Percentiles rank a stretch among this genome's conserved stretches.
Conservation (phyloP, 2,329 filamentous ascomycete species). For the Aspergillus oerlinghausenensis region DNA sequence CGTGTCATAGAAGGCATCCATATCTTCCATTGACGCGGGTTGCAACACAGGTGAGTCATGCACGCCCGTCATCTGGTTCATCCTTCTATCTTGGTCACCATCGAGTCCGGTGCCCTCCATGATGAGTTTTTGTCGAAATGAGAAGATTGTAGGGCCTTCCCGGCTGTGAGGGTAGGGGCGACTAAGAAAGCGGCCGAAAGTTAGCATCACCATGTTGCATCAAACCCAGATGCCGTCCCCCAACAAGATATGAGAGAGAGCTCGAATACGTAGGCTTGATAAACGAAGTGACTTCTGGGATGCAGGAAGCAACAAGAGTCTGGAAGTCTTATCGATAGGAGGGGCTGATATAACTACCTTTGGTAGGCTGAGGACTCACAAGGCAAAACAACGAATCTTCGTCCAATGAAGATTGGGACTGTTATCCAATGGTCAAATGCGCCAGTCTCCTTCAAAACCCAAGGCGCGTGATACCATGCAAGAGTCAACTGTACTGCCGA, state of each 20-base stretch:
- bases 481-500: conserved; percentile 1
- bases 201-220: conserved; percentile 35
- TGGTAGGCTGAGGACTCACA: not conserved
- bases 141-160: conserved; percentile 34
- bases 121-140: conserved; percentile 34
- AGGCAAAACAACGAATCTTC: not conserved
- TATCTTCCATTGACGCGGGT: conserved; percentile 19
- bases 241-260: not conserved
- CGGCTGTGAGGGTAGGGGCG: conserved; percentile 30
- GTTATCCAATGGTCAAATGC: conserved; percentile 5
- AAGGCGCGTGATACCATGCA: conserved; percentile 15
- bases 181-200: conserved; percentile 34
- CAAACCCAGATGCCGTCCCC: not conserved
- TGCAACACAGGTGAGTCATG: conserved; percentile 22
- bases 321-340: conserved; percentile 6
- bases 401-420: not conserved
- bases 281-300: not conserved
- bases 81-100: conserved; percentile 16
- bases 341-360: not conserved
- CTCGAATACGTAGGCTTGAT: not conserved
- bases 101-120: conserved; percentile 24
- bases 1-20: conserved; percentile 21
- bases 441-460: conserved; percentile 17
- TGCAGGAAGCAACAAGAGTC: not conserved
- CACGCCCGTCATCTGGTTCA: conserved; percentile 15